Base-by-base conservation (phyloP, 2,329 filamentous ascomycete species). In the Shiraia bambusicola region DNA sequence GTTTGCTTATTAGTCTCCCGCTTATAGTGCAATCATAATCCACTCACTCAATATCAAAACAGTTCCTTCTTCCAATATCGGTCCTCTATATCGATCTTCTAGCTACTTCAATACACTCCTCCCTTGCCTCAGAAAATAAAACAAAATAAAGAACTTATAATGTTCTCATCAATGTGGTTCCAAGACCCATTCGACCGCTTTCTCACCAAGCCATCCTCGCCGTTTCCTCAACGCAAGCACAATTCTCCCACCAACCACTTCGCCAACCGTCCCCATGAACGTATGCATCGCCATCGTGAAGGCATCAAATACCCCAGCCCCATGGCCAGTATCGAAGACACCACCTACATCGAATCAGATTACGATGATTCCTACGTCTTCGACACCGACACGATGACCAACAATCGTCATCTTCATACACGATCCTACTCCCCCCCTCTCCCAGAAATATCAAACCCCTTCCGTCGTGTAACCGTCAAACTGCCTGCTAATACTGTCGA, bases 1-100 rank as follows among this genome's bases (percentile, higher is more conserved):
- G 37, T 49, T 42, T 49, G 42, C 39, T 30, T 8, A 22, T 22
- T 13, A 35, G 31, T 37, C 35, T 37, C 33, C 15, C 3, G 37
- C 16, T 34, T 37, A 30, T 12, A 33, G 28, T 19, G 34, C 34
- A 37, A 47, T 32, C 37, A 35, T 19, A 10, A 14, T 28, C 14
- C 16, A 22, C 19, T 5, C 19, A 22, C 19, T 22, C 19, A 4
- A 22, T 22, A 22, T 22, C 19, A 4, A 22, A 22, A 22, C 19
- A 22, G 8, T 4, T 5, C 8, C 19, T 22, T 22, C 19, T 22
- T 22, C 4, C 8, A 22, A 22, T 5, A 22, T 22, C 19, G 19
- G 8, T 8, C 19, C 8, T 22, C 19, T 5, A 8, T n/a, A n/a
- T 22, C 19, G 19, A 22, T 8, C 19, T 22, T 22, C 19, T 5